phyloP scores from a whole-genome alignment of 2,329 filamentous ascomycete genomes.

The Phyllosticta citriasiana region DNA sequence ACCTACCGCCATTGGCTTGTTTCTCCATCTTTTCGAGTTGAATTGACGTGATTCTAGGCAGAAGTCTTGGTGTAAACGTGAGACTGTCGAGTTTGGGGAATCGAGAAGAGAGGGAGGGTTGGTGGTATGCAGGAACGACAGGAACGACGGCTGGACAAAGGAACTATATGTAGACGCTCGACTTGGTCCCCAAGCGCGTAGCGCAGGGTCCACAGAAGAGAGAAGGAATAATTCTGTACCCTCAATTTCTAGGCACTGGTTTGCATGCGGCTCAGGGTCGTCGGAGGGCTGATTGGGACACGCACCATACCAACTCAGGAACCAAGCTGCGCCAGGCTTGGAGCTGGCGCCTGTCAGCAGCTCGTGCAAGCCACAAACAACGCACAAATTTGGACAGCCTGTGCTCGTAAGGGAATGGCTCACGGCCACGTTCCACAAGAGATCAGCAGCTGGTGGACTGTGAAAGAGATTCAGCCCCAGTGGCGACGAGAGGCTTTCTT shows the following conservation, averaged over 20 bases:
- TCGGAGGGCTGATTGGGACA: background rate
- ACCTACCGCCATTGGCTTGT: conserved; percentile 3
- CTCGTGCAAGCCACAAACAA: background rate
- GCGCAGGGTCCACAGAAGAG: background rate
- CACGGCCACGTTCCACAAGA: background rate
- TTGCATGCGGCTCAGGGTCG: background rate
- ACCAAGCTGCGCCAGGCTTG: background rate
- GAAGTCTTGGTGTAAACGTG: background rate
- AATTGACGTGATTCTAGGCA: background rate
- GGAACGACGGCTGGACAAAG: background rate
- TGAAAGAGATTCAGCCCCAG: background rate
- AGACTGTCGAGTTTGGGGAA: background rate
- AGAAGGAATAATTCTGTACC: background rate
- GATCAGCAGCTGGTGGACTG: background rate
- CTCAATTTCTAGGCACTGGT: background rate
- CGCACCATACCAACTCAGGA: background rate
- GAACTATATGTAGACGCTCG: background rate
- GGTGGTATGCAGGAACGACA: background rate
- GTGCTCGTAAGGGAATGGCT: background rate
- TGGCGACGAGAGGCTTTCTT: background rate
- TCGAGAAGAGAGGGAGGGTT: background rate
- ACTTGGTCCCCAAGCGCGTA: background rate
- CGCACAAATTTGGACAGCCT: background rate
- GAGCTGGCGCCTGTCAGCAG: background rate
- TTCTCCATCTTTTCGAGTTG: conserved; percentile 6